These are phyloP conservation scores for Macrolepiota fuliginosa DNA, from an alignment of 768 basidiomycete species.

Conservation along the genomic window DNA sequence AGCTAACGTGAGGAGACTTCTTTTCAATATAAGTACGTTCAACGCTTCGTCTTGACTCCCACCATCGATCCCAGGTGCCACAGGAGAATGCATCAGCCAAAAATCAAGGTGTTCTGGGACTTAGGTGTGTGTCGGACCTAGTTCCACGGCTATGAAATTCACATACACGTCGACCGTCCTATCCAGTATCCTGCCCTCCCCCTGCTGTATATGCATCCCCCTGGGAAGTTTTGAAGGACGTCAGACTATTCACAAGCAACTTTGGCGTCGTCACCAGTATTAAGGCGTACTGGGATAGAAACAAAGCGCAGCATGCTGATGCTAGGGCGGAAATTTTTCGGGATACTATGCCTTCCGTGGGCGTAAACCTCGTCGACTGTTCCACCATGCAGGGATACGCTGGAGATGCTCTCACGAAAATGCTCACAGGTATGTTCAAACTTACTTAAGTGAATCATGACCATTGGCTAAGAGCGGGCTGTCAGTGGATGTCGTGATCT, in stretches of 20 bases:
- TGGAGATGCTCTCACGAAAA: neutral
- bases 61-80: neutral
- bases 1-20: too few relatives aligned
- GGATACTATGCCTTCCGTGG: conserved; percentile 3
- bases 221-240: conserved; percentile 1
- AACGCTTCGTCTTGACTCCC: neutral
- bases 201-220: conserved; percentile 4
- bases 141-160: neutral
- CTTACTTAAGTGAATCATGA: neutral
- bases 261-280: conserved; percentile 11
- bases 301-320: neutral
- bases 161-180: neutral
- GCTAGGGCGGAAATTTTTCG: neutral
- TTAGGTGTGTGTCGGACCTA: neutral
- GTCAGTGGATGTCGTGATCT: conserved; percentile 3
- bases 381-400: conserved; percentile 2
- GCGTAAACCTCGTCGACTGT: conserved; percentile 4
- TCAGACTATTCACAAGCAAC: conserved; percentile 1
- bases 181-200: conserved; percentile 5
- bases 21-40: neutral
- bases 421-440: neutral
- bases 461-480: neutral
- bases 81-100: neutral
- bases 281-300: conserved; percentile 12
- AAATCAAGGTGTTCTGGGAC: conserved; percentile 15